These are phyloP conservation scores for Vitis rotundifolia DNA, from an alignment of 164 flowering plant species.

Conservation along the genomic window DNA sequence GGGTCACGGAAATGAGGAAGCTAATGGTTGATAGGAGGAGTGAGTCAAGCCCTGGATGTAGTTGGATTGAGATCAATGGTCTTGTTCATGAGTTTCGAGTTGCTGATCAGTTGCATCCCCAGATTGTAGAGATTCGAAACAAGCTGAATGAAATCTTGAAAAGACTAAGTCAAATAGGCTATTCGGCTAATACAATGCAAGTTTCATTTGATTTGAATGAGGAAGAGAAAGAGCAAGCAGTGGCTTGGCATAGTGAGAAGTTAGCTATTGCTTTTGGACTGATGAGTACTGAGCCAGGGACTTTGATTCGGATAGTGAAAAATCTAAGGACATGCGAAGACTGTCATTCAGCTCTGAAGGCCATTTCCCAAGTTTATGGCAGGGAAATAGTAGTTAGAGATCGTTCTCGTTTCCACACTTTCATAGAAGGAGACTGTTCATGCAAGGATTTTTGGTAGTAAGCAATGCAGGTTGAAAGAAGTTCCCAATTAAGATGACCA, in stretches of 20 bases:
- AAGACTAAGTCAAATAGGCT: constrained; percentile 31
- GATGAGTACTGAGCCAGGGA: constrained; percentile 38
- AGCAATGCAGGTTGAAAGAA: constrained; percentile 11
- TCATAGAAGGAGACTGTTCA: constrained; percentile 47
- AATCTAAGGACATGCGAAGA: constrained; percentile 58
- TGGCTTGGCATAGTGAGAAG: constrained; percentile 60
- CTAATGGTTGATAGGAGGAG: constrained; percentile 21
- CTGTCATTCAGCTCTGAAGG: constrained; percentile 50
- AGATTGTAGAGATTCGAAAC: constrained; percentile 32
- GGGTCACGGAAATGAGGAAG: constrained; percentile 33
- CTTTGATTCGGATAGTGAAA: constrained; percentile 48
- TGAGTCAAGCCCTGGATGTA: constrained; percentile 34
- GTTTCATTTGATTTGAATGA: constrained; percentile 53
- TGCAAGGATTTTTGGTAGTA: constrained; percentile 51
- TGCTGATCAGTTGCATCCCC: constrained; percentile 34
- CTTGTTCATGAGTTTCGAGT: constrained; percentile 41
- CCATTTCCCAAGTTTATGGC: constrained; percentile 40
- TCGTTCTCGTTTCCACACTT: constrained; percentile 49
- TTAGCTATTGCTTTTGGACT: constrained; percentile 57
- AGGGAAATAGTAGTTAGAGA: constrained; percentile 51
- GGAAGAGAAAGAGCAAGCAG: constrained; percentile 54
- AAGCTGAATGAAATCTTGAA: constrained; percentile 30
- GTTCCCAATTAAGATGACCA: not conserved
- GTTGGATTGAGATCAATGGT: constrained; percentile 45
- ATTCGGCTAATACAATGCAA: constrained; percentile 33